Evolutionary conservation across 2,329 filamentous ascomycete genomes (phyloP).

Genomic region (Ascochyta pisi): DNA sequence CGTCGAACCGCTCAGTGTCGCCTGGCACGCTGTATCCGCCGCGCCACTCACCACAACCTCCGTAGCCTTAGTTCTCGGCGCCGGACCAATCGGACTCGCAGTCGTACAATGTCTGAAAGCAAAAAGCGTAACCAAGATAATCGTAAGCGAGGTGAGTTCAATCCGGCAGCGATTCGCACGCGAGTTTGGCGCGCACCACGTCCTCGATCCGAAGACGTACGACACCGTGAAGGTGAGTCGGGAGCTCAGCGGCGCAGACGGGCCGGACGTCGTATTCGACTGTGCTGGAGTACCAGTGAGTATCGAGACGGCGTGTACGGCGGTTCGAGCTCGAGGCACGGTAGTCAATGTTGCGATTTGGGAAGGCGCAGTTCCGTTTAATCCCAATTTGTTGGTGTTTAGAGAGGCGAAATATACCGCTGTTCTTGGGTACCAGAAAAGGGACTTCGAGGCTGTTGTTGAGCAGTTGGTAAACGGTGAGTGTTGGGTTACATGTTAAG

Average conservation of each 20-base stretch:
- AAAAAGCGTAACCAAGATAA: slow-evolving; percentile 61
- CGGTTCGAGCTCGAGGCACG: slow-evolving; percentile 61
- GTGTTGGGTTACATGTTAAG: not conserved
- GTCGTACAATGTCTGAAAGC: slow-evolving; percentile 65
- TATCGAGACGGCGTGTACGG: slow-evolving; percentile 52
- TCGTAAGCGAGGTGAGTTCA: slow-evolving; percentile 63
- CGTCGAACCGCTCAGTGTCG: slow-evolving; percentile 68
- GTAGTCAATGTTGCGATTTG: slow-evolving; percentile 71
- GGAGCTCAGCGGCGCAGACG: slow-evolving; percentile 57
- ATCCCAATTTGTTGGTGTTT: slow-evolving; percentile 63
- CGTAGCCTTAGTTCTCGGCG: slow-evolving; percentile 64
- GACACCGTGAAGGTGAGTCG: slow-evolving; percentile 57
- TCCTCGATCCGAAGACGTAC: slow-evolving; percentile 59
- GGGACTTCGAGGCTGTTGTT: slow-evolving; percentile 66
- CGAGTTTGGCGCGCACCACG: slow-evolving; percentile 62
- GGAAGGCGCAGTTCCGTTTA: slow-evolving; percentile 62
- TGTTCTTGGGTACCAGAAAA: slow-evolving; percentile 58
- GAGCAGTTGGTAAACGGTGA: slow-evolving; percentile 53
- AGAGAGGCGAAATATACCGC: slow-evolving; percentile 61
- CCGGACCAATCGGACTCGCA: slow-evolving; percentile 68
- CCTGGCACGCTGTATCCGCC: slow-evolving; percentile 67
- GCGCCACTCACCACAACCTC: slow-evolving; percentile 56
- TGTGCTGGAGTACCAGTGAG: slow-evolving; percentile 62
- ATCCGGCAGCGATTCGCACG: slow-evolving; percentile 59
- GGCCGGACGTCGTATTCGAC: slow-evolving; percentile 67